A percentile compares a stretch with the other conserved stretches of the same genome.
Conservation (phyloP, 495 filamentous ascomycete genomes). For the Usnea hakonensis region DNA sequence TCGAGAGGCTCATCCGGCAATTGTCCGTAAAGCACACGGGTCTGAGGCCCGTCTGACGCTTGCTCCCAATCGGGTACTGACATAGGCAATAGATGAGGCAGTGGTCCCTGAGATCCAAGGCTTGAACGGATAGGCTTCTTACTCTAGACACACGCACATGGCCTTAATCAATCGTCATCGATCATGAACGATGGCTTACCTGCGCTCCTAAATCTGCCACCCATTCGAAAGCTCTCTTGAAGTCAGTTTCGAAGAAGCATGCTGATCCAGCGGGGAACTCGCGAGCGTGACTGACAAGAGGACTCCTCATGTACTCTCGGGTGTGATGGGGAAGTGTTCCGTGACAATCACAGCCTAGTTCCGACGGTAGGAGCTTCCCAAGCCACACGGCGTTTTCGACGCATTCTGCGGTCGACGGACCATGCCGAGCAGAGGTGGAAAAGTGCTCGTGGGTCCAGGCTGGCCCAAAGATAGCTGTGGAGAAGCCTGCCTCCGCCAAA, state of each 20-base stretch:
- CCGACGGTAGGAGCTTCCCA: conserved; percentile 24
- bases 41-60: neutral
- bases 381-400: conserved; percentile 36
- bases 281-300: conserved; percentile 2
- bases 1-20: conserved; percentile 1
- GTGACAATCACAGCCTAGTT: conserved; percentile 17
- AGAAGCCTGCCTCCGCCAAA: conserved; percentile 26
- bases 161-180: neutral
- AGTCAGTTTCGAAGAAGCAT: conserved; percentile 36
- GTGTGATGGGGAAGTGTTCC: conserved; percentile 11
- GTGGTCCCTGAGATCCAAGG: conserved; percentile 9
- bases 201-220: neutral
- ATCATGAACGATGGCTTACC: neutral
- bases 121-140: neutral
- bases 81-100: conserved; percentile 9
- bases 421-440: conserved; percentile 1
- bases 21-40: conserved; percentile 6
- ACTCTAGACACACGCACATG: neutral
- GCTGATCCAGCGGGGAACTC: conserved; percentile 27
- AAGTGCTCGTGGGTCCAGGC: conserved; percentile 43
- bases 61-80: neutral
- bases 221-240: conserved; percentile 30
- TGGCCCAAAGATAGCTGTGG: conserved; percentile 37
- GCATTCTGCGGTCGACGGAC: conserved; percentile 21
- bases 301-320: neutral